These are phyloP conservation scores for Xerocomus nothofagi DNA, from an alignment of 1,284 basidiomycete species.

Conservation along the genomic window DNA sequence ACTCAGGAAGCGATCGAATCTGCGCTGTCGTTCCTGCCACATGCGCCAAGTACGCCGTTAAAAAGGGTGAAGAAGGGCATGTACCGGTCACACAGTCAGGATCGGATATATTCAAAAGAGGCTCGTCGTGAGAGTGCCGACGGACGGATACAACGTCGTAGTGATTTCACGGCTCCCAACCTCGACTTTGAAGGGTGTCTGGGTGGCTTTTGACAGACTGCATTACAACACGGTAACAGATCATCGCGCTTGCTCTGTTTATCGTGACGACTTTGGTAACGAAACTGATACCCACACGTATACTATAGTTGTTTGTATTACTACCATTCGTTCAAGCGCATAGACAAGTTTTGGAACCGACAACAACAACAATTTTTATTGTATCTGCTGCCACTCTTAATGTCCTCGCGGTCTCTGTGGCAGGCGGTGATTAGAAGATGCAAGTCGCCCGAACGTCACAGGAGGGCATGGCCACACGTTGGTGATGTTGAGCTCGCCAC, in stretches of 20 bases:
- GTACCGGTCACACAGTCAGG: constrained; percentile 16
- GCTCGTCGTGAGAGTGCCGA: constrained; percentile 21
- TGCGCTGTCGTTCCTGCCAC: constrained; percentile 43
- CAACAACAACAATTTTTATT: not conserved
- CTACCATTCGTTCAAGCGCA: constrained; percentile 14
- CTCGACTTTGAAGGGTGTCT: constrained; percentile 45
- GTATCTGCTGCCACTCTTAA: not conserved
- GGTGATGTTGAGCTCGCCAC: too few relatives aligned
- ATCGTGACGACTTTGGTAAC: constrained; percentile 13
- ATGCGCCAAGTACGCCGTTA: constrained; percentile 30
- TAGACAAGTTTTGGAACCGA: constrained; percentile 19
- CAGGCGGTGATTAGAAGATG: not conserved
- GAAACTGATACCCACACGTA: constrained; percentile 33
- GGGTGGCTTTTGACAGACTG: constrained; percentile 43
- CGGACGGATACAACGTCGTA: constrained; percentile 22
- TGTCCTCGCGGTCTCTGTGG: too few relatives aligned
- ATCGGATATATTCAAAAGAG: constrained; percentile 12
- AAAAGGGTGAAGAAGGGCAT: constrained; percentile 28
- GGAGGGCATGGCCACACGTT: too few relatives aligned
- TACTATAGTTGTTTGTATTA: constrained; percentile 25
- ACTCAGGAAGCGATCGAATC: constrained; percentile 34
- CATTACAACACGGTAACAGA: constrained; percentile 12
- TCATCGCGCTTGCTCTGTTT: constrained; percentile 8
- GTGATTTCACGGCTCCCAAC: constrained; percentile 32
- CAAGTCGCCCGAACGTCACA: too few relatives aligned